These are phyloP conservation scores for Xylaria multiplex DNA, from an alignment of 2,329 filamentous ascomycete genomes.

Conservation along the genomic window DNA sequence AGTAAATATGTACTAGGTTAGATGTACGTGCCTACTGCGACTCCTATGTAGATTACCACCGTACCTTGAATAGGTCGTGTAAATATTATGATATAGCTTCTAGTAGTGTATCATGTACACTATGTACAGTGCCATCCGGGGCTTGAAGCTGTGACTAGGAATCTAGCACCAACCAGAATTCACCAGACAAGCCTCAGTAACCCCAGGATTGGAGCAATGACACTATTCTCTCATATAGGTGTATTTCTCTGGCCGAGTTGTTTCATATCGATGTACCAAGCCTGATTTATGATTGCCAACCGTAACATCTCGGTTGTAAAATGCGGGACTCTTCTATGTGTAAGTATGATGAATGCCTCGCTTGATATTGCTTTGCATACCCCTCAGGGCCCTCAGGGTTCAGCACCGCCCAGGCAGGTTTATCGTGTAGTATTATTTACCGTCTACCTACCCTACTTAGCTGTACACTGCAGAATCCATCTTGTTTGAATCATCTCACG, in stretches of 20 bases:
- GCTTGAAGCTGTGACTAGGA: constrained; percentile 3
- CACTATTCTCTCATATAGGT: background rate
- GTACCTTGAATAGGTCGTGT: too few relatives aligned
- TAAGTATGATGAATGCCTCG: background rate
- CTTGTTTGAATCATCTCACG: constrained; percentile 29
- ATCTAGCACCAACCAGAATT: constrained; percentile 2
- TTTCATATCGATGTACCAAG: constrained; percentile 26
- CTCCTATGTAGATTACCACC: too few relatives aligned
- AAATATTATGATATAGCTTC: too few relatives aligned
- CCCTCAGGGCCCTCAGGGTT: constrained; percentile 30
- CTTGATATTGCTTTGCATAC: constrained; percentile 20
- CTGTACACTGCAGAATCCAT: constrained; percentile 20
- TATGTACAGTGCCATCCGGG: constrained; percentile 6
- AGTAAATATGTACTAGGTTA: background rate
- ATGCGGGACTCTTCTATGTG: constrained; percentile 1
- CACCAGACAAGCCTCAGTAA: background rate
- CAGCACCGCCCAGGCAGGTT: constrained; percentile 36
- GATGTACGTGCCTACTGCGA: too few relatives aligned
- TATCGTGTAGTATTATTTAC: too few relatives aligned
- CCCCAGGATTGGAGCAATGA: background rate
- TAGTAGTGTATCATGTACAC: too few relatives aligned
- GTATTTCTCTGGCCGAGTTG: constrained; percentile 2
- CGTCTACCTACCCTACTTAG: constrained; percentile 25
- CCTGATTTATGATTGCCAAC: constrained; percentile 18
- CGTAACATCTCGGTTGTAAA: constrained; percentile 15